Conservation (phyloP, 2,329 filamentous ascomycete genomes). For the Bipolaris zeicola region DNA sequence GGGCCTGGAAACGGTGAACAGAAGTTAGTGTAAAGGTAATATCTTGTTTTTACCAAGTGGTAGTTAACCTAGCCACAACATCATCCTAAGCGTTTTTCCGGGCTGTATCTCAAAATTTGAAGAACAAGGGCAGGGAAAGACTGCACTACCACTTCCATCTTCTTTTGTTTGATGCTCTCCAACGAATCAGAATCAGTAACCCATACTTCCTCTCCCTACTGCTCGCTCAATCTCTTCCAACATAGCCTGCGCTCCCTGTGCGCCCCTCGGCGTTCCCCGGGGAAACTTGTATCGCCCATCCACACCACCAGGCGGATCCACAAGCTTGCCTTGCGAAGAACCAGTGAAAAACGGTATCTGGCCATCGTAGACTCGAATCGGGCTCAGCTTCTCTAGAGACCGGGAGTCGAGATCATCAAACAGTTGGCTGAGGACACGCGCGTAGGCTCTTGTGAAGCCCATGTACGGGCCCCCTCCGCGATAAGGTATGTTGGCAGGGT, state of each 20-base stretch:
- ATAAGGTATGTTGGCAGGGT: not conserved
- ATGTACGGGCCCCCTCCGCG: not conserved
- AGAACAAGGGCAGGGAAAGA: not conserved
- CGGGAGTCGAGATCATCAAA: not conserved
- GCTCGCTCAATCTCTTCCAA: not conserved
- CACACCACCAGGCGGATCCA: not conserved
- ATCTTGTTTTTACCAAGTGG: not conserved
- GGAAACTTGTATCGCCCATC: not conserved
- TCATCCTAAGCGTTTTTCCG: too few species aligned
- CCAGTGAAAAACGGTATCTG: constrained; percentile 1
- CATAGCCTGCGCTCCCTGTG: not conserved
- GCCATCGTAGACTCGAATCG: not conserved
- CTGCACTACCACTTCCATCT: not conserved
- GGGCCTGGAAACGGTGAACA: too few species aligned
- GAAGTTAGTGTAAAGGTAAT: not conserved
- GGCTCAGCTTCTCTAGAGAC: not conserved
- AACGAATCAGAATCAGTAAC: not conserved
- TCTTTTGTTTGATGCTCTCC: not conserved
- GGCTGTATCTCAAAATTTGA: not conserved
- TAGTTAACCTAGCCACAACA: too few species aligned
- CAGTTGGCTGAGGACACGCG: not conserved
- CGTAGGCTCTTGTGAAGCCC: not conserved
- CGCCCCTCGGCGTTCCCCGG: not conserved
- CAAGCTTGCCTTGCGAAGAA: not conserved
- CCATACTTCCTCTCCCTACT: not conserved